Evolutionary conservation across 495 filamentous ascomycete species (phyloP).

Genomic region (Hyaloscypha variabilis): DNA sequence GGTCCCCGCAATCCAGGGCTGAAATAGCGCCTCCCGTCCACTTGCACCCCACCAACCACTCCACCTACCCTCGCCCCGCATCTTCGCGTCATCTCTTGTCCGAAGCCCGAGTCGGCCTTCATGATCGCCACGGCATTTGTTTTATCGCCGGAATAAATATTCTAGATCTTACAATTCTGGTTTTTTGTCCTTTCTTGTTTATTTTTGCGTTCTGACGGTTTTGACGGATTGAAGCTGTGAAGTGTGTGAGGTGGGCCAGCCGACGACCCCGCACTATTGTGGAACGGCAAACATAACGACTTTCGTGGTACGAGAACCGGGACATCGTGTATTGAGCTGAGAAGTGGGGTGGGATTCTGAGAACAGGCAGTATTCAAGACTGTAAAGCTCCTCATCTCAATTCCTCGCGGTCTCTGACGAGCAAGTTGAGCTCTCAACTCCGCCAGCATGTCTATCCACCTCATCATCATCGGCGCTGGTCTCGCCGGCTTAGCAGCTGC

Average conservation of each 20-base stretch:
- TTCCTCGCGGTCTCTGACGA: neutral
- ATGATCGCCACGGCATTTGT: neutral
- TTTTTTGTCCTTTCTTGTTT: neutral
- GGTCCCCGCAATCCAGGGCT: neutral
- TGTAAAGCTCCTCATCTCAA: neutral
- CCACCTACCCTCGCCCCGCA: neutral
- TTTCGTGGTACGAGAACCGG: neutral
- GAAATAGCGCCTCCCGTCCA: neutral
- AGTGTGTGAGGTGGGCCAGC: neutral
- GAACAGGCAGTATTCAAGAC: too few relatives aligned
- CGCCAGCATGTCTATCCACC: slow-evolving; percentile 27
- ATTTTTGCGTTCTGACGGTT: neutral
- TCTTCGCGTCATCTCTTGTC: neutral
- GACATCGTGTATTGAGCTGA: too few relatives aligned
- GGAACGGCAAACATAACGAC: neutral
- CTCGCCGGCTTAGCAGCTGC: slow-evolving; percentile 49
- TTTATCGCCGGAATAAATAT: neutral
- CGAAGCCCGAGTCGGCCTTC: neutral
- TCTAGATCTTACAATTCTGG: neutral
- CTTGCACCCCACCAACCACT: neutral
- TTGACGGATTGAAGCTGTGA: neutral
- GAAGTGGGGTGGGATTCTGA: too few relatives aligned
- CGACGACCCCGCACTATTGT: neutral
- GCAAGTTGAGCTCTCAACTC: neutral
- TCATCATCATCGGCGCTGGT: slow-evolving; percentile 48